Evolutionary conservation across 148 eudicot species (phyloP).

Genomic region (Chenopodium quinoa): DNA sequence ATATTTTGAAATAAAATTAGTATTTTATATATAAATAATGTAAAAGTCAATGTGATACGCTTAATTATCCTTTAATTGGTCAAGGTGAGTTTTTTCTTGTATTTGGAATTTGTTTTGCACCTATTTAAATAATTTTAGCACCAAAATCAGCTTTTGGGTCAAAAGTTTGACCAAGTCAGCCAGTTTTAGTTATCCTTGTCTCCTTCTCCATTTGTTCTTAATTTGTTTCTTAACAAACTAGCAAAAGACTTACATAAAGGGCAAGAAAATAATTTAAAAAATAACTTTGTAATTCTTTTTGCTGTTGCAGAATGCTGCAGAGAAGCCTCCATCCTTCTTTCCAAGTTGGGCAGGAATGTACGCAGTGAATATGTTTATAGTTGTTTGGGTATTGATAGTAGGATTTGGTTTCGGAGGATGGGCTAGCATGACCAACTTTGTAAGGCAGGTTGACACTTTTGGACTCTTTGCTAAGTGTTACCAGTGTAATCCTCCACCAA

Average conservation of each 20-base stretch:
- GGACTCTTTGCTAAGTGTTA: conserved; percentile 91
- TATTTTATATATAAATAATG: too few species aligned
- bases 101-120: too few species aligned
- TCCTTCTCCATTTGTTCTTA: background rate
- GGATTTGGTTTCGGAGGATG: conserved; percentile 97
- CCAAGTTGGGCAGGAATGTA: conserved; percentile 86
- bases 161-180: background rate
- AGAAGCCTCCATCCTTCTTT: conserved; percentile 76
- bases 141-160: background rate
- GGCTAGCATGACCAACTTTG: conserved; percentile 86
- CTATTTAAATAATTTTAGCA: background rate
- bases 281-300: too few species aligned
- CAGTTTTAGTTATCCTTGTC: background rate
- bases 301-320: conserved; percentile 72
- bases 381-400: conserved; percentile 67
- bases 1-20: too few species aligned
- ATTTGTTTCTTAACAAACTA: background rate
- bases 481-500: conserved; percentile 64
- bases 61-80: too few species aligned
- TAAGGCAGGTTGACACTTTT: conserved; percentile 73
- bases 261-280: background rate
- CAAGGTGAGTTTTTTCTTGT: too few species aligned
- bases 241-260: background rate
- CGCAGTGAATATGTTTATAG: conserved; percentile 56
- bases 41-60: too few species aligned